Percentiles rank a stretch among this genome's conserved stretches.
Evolutionary conservation across 345 rosid genomes (phyloP).

Genomic region (Chamaenerion angustifolium): DNA sequence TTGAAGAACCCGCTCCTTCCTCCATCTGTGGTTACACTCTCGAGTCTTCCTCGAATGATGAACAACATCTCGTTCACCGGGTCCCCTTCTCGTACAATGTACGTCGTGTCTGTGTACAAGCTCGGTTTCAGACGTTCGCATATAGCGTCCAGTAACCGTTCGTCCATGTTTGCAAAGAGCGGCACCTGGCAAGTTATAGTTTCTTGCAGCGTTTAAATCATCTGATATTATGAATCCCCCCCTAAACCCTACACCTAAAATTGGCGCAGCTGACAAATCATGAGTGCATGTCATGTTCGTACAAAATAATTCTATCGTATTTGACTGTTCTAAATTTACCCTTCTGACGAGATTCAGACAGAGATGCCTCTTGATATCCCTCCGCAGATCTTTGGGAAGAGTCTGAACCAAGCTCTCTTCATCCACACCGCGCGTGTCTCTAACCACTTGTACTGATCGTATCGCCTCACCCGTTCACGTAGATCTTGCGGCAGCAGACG

Average conservation of each 20-base stretch:
- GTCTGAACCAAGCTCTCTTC: constrained; percentile 60
- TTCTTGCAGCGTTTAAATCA: too few species aligned
- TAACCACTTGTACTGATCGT: constrained; percentile 68
- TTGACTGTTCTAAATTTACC: constrained; percentile 33
- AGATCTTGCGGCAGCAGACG: constrained; percentile 69
- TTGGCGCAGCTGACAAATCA: not conserved
- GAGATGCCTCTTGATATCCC: constrained; percentile 83
- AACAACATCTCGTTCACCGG: constrained; percentile 85
- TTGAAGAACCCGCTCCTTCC: constrained; percentile 84
- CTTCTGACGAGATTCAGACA: constrained; percentile 73
- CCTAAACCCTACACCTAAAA: not conserved
- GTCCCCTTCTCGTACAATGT: constrained; percentile 73
- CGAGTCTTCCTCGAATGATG: constrained; percentile 66
- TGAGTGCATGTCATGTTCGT: too few species aligned
- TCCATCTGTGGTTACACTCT: constrained; percentile 85
- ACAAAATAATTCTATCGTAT: too few species aligned
- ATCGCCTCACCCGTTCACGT: constrained; percentile 50
- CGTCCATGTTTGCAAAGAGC: constrained; percentile 79
- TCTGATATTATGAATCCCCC: too few species aligned
- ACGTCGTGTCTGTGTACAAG: constrained; percentile 56
- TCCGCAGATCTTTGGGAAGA: constrained; percentile 74
- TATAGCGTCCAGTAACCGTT: constrained; percentile 67
- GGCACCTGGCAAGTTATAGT: constrained; percentile 71
- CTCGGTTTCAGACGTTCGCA: constrained; percentile 84
- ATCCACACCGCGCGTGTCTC: constrained; percentile 69